Evolutionary conservation across 257 asterid species (phyloP).

Genomic region (Nicotiana attenuata): DNA sequence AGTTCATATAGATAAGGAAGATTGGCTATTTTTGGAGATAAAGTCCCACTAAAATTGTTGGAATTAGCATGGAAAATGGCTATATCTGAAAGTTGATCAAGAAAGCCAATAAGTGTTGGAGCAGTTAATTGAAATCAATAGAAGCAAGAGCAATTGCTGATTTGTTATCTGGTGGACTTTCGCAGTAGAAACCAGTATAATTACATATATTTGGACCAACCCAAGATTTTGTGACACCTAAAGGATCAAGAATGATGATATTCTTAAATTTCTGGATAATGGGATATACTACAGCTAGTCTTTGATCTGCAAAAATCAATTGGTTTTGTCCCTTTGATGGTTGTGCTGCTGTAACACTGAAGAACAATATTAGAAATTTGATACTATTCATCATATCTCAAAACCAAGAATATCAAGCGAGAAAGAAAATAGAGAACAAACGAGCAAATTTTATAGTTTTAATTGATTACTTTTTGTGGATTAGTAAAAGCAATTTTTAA

Average conservation of each 20-base stretch:
- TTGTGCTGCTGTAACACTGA: constrained; percentile 6
- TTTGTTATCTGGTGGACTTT: constrained; percentile 61
- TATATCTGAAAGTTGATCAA: constrained; percentile 66
- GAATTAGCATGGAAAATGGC: constrained; percentile 85
- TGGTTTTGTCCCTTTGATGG: constrained; percentile 13
- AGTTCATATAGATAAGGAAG: constrained; percentile 66
- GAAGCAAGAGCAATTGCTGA: constrained; percentile 76
- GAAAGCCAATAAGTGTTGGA: constrained; percentile 56
- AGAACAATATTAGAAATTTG: neutral
- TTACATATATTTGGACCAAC: constrained; percentile 54
- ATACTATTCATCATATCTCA: neutral
- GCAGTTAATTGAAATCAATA: constrained; percentile 56
- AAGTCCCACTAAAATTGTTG: constrained; percentile 48
- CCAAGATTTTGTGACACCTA: constrained; percentile 60
- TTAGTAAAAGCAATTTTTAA: neutral
- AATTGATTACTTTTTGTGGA: neutral
- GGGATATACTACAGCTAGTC: constrained; percentile 61
- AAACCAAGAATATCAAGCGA: neutral
- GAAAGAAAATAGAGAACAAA: neutral
- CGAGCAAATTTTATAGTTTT: neutral
- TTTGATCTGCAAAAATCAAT: constrained; percentile 45
- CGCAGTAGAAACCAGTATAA: constrained; percentile 68
- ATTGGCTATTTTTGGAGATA: constrained; percentile 35
- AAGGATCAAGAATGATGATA: constrained; percentile 56
- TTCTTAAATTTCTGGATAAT: constrained; percentile 59